Percentiles rank a stretch among this genome's conserved stretches.
Conservation (phyloP, 2,329 filamentous ascomycete genomes). For the Claviceps digitariae region DNA sequence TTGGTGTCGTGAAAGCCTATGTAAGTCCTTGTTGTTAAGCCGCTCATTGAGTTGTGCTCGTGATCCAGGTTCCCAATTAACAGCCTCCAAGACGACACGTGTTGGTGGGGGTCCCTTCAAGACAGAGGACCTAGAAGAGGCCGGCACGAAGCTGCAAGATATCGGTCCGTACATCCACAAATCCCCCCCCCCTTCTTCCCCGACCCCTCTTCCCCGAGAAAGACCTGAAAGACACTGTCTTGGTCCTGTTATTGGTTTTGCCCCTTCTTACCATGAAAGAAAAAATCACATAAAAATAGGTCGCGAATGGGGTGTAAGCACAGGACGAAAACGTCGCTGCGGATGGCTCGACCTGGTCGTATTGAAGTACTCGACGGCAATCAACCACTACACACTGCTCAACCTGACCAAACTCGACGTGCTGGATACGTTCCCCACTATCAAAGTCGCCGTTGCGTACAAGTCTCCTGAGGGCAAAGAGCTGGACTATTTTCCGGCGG, state of each 20-base stretch:
- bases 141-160: slow-evolving; percentile 6
- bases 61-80: not conserved
- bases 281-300: not conserved
- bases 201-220: too few relatives aligned
- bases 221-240: too few relatives aligned
- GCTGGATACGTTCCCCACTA: slow-evolving; percentile 6
- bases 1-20: not conserved
- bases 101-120: slow-evolving; percentile 8
- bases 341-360: slow-evolving; percentile 44
- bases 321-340: slow-evolving; percentile 9
- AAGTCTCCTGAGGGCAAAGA: slow-evolving; percentile 6
- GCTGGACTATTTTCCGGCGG: slow-evolving; percentile 45
- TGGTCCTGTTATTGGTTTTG: too few relatives aligned
- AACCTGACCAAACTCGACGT: slow-evolving; percentile 27
- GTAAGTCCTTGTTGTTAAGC: not conserved
- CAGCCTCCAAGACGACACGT: slow-evolving; percentile 6
- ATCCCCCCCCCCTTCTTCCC: not conserved
- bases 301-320: slow-evolving; percentile 9
- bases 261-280: not conserved
- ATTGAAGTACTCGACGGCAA: slow-evolving; percentile 45
- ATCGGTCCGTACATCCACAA: slow-evolving; percentile 1
- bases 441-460: not conserved
- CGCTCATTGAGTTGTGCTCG: not conserved
- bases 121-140: slow-evolving; percentile 8
- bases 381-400: slow-evolving; percentile 54